Percentiles rank a stretch among this genome's conserved stretches.
Evolutionary conservation across 805 yeast genomes (phyloP).

Genomic region (Pichia phayaonensis): DNA sequence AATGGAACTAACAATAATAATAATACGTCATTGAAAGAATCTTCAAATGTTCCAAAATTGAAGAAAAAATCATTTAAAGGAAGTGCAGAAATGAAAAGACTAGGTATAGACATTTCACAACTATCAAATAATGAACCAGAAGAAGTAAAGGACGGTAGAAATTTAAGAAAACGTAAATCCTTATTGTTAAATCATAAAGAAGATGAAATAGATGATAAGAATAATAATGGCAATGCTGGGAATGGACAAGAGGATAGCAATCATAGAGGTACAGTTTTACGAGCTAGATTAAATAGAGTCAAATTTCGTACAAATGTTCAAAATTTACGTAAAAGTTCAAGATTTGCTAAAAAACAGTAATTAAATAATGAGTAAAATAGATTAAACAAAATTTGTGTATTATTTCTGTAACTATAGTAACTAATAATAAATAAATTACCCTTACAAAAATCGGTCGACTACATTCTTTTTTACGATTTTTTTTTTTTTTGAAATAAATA

Average conservation of each 20-base stretch:
- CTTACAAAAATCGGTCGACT: too few relatives aligned
- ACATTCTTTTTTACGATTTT: too few relatives aligned
- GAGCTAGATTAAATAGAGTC: constrained; percentile 7
- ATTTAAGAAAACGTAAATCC: constrained; percentile 1
- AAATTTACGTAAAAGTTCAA: constrained; percentile 2
- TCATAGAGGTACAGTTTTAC: not conserved
- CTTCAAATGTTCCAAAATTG: not conserved
- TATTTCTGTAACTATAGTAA: not conserved
- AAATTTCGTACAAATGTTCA: constrained; percentile 6
- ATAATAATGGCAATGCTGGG: not conserved
- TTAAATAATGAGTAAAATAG: not conserved
- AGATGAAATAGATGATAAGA: not conserved
- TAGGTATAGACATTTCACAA: constrained; percentile 7
- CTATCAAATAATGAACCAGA: not conserved
- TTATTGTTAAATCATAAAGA: not conserved
- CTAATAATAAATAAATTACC: not conserved
- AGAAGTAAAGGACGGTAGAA: not conserved
- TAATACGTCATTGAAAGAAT: not conserved
- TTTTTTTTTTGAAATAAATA: not conserved
- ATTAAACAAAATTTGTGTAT: not conserved
- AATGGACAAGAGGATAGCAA: not conserved
- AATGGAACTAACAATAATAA: not conserved
- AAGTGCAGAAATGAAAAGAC: not conserved
- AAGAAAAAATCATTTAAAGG: not conserved
- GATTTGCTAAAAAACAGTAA: not conserved